phyloP scores from a whole-genome alignment of 139 green algal genomes.

The Eudorina sp. region DNA sequence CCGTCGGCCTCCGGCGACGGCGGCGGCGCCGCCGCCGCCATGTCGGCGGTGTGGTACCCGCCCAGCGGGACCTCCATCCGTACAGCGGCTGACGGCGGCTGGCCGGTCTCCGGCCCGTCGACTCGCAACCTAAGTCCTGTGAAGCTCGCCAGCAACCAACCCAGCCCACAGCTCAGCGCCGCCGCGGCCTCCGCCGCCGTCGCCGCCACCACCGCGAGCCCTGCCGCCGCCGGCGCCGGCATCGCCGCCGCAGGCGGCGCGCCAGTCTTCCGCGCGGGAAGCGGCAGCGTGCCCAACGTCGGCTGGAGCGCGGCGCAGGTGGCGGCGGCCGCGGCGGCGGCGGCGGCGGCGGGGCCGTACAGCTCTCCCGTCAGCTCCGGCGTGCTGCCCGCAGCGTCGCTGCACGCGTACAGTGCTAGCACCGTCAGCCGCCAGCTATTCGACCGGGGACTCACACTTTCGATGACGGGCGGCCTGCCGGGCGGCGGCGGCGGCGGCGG shows the following conservation, averaged over 20 bases:
- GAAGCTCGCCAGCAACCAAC: no score
- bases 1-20: no score
- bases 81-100: no score
- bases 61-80: no score
- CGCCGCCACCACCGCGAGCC: neutral
- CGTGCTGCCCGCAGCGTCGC: neutral
- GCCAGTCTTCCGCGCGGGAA: neutral
- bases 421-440: neutral
- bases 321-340: neutral
- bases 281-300: neutral
- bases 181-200: neutral
- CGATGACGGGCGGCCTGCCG: neutral
- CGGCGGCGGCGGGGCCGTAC: neutral
- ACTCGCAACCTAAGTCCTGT: no score
- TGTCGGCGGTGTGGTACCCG: no score
- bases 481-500: neutral
- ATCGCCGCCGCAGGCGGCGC: neutral
- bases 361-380: slow-evolving; percentile 11
- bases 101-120: no score
- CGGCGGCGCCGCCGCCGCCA: no score
- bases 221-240: neutral
- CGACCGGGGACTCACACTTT: neutral
- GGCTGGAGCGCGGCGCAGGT: neutral
- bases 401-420: neutral
- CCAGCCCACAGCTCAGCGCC: no score